Percentiles rank a stretch among this genome's conserved stretches.
Conservation (phyloP, 2,329 filamentous ascomycete genomes). For the Scolecobasidium constrictum region DNA sequence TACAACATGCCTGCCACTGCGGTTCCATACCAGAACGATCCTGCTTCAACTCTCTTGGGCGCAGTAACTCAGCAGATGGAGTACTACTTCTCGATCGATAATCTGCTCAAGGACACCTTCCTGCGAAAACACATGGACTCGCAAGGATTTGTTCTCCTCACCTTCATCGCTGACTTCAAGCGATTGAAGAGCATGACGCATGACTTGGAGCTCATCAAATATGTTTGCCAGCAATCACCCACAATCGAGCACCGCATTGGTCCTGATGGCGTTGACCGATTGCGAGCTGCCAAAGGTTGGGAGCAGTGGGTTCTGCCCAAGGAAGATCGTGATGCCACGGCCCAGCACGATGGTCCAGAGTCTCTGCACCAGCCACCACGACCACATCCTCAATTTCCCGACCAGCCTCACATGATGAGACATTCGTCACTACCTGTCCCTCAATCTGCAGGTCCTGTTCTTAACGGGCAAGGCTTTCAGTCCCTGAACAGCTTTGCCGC, state of each 20-base stretch:
- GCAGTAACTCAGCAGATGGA: conserved; percentile 58
- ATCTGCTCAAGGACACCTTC: conserved; percentile 86
- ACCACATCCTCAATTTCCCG: conserved; percentile 17
- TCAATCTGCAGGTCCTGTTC: neutral
- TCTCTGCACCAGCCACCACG: conserved; percentile 29
- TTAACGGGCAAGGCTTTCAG: conserved; percentile 10
- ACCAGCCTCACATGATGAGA: neutral
- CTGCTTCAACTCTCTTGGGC: conserved; percentile 43
- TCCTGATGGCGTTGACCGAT: conserved; percentile 65
- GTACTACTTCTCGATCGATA: conserved; percentile 96
- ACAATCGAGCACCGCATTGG: conserved; percentile 65
- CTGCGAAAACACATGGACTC: conserved; percentile 88
- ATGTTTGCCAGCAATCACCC: conserved; percentile 61
- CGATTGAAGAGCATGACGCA: conserved; percentile 64
- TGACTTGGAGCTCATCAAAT: conserved; percentile 62
- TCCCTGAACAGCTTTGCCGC: conserved; percentile 21
- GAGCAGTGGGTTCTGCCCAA: conserved; percentile 65
- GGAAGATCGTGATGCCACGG: conserved; percentile 59
- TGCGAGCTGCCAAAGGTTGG: conserved; percentile 69
- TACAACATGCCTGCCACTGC: conserved; percentile 42
- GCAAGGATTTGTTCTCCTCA: conserved; percentile 78
- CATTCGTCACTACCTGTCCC: conserved; percentile 5
- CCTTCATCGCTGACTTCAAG: conserved; percentile 75
- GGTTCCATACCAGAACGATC: conserved; percentile 46
- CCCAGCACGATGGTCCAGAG: conserved; percentile 61